A percentile compares a stretch with the other conserved stretches of the same genome.
Conservation (phyloP, 2,329 filamentous ascomycete species). For the Alternaria novae-zelandiae region DNA sequence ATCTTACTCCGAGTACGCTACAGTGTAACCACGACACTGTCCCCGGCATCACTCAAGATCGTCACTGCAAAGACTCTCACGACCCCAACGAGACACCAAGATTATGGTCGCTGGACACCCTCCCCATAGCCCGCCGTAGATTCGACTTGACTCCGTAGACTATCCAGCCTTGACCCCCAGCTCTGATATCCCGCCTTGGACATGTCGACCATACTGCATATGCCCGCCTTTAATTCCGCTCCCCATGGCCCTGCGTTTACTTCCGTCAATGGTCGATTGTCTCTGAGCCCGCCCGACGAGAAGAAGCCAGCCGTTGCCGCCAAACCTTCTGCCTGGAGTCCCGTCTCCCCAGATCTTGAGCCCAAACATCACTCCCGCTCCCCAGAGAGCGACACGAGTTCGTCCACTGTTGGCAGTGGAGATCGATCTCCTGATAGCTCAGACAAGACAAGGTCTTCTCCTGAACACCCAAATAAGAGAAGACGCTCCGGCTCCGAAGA, state of each 20-base stretch:
- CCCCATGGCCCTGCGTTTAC: conserved; percentile 46
- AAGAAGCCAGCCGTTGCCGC: conserved; percentile 24
- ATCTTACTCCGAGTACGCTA: conserved; percentile 2
- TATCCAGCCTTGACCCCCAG: background rate
- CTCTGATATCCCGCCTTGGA: conserved; percentile 3
- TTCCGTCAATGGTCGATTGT: conserved; percentile 43
- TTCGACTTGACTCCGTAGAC: background rate
- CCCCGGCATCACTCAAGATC: conserved; percentile 1
- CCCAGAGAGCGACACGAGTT: conserved; percentile 23
- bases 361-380: conserved; percentile 30
- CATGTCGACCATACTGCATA: conserved; percentile 46
- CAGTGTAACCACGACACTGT: conserved; percentile 27
- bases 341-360: conserved; percentile 20
- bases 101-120: conserved; percentile 6
- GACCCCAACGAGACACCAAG: background rate
- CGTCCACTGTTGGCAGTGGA: conserved; percentile 27
- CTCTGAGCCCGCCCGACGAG: conserved; percentile 35
- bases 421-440: conserved; percentile 35
- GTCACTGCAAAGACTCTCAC: conserved; percentile 7
- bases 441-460: conserved; percentile 63
- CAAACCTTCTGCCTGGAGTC: conserved; percentile 25
- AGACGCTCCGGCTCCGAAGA: conserved; percentile 71
- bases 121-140: background rate
- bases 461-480: conserved; percentile 56
- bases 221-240: conserved; percentile 34